phyloP scores from a whole-genome alignment of 2,329 filamentous ascomycete genomes.

The Elsinoe fawcettii region DNA sequence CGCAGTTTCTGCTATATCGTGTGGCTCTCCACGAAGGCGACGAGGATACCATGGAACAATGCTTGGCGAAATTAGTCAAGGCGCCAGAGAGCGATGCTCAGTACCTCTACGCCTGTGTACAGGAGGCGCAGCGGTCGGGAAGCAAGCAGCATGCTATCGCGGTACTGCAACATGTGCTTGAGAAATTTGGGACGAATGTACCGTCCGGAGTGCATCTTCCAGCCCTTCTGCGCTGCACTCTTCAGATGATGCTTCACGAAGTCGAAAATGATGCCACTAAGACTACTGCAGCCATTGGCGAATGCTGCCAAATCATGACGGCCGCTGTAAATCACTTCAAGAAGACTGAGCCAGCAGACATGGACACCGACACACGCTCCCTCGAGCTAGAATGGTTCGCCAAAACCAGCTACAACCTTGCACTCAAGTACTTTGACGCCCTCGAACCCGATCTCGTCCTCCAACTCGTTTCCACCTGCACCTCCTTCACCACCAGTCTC shows the following conservation, averaged over 20 bases:
- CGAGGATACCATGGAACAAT: slow-evolving; percentile 49
- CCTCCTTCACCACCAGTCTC: slow-evolving; percentile 25
- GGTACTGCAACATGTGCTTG: slow-evolving; percentile 53
- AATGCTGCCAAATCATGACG: slow-evolving; percentile 52
- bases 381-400: slow-evolving; percentile 77
- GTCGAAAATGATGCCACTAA: slow-evolving; percentile 29
- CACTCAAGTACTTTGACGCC: slow-evolving; percentile 52
- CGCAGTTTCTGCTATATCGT: slow-evolving; percentile 69
- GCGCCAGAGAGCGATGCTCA: slow-evolving; percentile 47
- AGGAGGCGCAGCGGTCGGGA: slow-evolving; percentile 62
- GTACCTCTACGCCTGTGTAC: slow-evolving; percentile 70
- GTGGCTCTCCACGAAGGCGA: slow-evolving; percentile 56
- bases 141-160: slow-evolving; percentile 54
- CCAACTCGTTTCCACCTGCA: slow-evolving; percentile 45
- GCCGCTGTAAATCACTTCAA: slow-evolving; percentile 41
- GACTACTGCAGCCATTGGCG: slow-evolving; percentile 28
- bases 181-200: slow-evolving; percentile 44
- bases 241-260: slow-evolving; percentile 39
- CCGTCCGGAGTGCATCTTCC: slow-evolving; percentile 51
- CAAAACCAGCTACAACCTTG: slow-evolving; percentile 72
- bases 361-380: slow-evolving; percentile 35
- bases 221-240: slow-evolving; percentile 54
- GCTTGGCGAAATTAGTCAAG: slow-evolving; percentile 54
- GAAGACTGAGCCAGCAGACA: slow-evolving; percentile 29
- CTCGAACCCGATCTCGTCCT: slow-evolving; percentile 50